Conservation (phyloP, 495 filamentous ascomycete species). For the Penicillium taxi region DNA sequence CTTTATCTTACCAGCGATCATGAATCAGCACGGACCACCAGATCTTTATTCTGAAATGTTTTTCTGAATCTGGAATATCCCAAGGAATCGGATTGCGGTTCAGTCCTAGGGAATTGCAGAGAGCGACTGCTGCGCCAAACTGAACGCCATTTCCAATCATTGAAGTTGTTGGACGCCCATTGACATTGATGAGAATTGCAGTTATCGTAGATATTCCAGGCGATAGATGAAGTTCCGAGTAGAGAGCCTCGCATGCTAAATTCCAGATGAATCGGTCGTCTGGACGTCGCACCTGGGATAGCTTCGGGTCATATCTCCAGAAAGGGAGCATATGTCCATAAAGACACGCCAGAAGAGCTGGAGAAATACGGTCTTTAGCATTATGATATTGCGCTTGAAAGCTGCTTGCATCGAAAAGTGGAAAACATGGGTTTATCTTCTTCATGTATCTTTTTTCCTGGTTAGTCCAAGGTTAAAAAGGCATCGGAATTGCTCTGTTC, state of each 20-base stretch:
- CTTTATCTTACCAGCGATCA: constrained; percentile 10
- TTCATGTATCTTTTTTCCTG: constrained; percentile 1
- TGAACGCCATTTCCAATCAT: constrained; percentile 11
- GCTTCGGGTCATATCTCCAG: constrained; percentile 5
- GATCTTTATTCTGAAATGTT: constrained; percentile 8
- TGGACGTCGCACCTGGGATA: constrained; percentile 5
- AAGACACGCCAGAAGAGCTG: constrained; percentile 5
- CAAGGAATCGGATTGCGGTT: constrained; percentile 10
- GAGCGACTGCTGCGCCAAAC: constrained; percentile 4
- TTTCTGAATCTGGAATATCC: constrained; percentile 8
- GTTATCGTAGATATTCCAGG: constrained; percentile 10
- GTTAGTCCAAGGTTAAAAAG: background rate
- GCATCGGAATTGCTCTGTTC: background rate
- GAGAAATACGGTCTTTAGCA: constrained; percentile 9
- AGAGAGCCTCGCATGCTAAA: constrained; percentile 5
- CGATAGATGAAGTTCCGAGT: constrained; percentile 6
- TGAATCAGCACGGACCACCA: constrained; percentile 9
- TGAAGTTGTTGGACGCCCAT: constrained; percentile 8
- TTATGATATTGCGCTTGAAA: constrained; percentile 7
- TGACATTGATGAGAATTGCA: constrained; percentile 8
- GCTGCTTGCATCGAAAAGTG: constrained; percentile 3
- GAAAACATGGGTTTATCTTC: constrained; percentile 8
- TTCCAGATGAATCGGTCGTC: constrained; percentile 11
- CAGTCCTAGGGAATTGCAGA: constrained; percentile 8
- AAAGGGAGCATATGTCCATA: constrained; percentile 7